Evolutionary conservation across 352 stramenopile species (phyloP), one percentile per base, ranked within the genome.

Genomic region (Pythium oligandrum): DNA sequence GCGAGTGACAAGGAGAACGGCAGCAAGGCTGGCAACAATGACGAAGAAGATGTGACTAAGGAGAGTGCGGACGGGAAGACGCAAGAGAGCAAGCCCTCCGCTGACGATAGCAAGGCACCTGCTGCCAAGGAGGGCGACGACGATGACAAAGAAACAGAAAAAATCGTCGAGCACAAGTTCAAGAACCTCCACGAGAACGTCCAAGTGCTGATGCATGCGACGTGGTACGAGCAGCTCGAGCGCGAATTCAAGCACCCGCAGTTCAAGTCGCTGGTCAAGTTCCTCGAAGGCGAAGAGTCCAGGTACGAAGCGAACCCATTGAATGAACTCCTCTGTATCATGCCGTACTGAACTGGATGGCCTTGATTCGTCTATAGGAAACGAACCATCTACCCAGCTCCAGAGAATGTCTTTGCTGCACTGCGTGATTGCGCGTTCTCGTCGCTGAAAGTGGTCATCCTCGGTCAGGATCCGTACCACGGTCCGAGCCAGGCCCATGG

Each of bases 391-490:
- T 98, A 92, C 59, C 93, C 92, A 17, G 84, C 89, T 26, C 69
- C 79, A 3, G 51, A 77, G 10, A 77, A 97, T 43, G 72, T 97
- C 8, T 98, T 98, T 69, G 75, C 88, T 2, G 78, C 90, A 11
- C 70, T 98, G 45, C 91, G 96, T 59, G 71, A 96, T 30, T 97
- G 75, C 53, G 71, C 83, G 7, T 86, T 98, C 46, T 69, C 86
- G 8, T 70, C 77, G 17, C 66, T 97, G 39, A 97, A 96, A 62
- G 86, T 97, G 39, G 91, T 98, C 5, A 97, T 98, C 62, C 60
- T 98, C 5, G 94, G 94, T 3, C 94, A 98, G 66, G 88, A 97
- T 48, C 88, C 88, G 40, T 96, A 96, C 66, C 88, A 96, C 51
- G 88, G 86, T 5, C 80, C 82, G 1, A 70, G 72, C 4, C 88